Base-by-base conservation (phyloP, 306 rosid species). In the Hippophae rhamnoides region DNA sequence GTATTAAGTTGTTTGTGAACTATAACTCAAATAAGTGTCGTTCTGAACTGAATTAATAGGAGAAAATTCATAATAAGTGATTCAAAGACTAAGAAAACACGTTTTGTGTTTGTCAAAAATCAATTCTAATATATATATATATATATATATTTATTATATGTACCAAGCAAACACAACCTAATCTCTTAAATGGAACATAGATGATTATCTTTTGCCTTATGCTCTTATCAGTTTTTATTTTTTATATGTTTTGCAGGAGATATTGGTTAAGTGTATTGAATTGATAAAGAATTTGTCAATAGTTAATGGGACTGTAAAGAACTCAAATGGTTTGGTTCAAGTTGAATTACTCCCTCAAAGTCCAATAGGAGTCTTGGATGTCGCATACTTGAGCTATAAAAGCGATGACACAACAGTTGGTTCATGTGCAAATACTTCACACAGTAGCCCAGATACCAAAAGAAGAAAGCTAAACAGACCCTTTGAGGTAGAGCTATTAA, bases 381-480 rank as follows among this genome's bases (percentile, higher is more conserved):
- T 78, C 9, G 52, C 82, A 18, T 84, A 94, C 78, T 84, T 86
- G 61, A 88, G 94, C 90, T 80, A 80, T 78, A 93, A 72, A 74
- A 88, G 85, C 67, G 83, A 86, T 74, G 96, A 80, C 50, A 73
- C 74, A 57, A 70, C 82, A 68, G 80, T 56, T 72, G 85, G 70
- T 72, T 86, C 95, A 68, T 87, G 83, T 78, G 81, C 79, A 51
- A 81, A 71, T 47, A 75, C 90, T 66, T 76, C 90, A 54, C 79
- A 76, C 7, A 74, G 47, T 74, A 69, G 69, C 67, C 79, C 94
- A 8, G 79, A 77, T 56, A 72, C 92, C 55, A 93, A 93, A 74
- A 80, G 97, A 78, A 88, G 99, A 79, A 93, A 81, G 84, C 76
- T 84, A 74, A 85, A 78, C 86, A 78, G 79, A 82, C 66, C 81